Percentiles rank a stretch among this genome's conserved stretches.
Evolutionary conservation across 1,284 basidiomycete genomes (phyloP).

Genomic region (Phellopilus nigrolimitatus): DNA sequence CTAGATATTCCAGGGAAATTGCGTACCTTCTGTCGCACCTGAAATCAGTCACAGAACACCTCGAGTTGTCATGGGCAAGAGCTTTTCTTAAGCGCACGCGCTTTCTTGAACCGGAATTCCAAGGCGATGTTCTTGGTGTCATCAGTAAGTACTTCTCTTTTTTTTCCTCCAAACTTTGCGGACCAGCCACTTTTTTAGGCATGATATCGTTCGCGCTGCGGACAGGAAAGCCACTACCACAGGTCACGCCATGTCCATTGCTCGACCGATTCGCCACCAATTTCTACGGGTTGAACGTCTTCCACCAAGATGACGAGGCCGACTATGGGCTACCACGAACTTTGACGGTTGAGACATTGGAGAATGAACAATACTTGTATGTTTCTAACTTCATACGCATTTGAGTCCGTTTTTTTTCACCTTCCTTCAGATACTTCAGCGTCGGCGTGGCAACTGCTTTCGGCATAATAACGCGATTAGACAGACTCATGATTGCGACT

Average conservation of each 20-base stretch:
- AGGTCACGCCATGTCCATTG: slow-evolving; percentile 82
- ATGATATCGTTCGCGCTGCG: slow-evolving; percentile 69
- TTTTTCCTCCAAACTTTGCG: not conserved
- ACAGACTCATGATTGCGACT: slow-evolving; percentile 68
- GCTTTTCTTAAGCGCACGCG: slow-evolving; percentile 75
- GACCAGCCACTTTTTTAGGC: slow-evolving; percentile 33
- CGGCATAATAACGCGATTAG: slow-evolving; percentile 60
- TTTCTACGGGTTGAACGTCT: slow-evolving; percentile 20
- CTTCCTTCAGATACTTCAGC: slow-evolving; percentile 67
- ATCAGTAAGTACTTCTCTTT: slow-evolving; percentile 48
- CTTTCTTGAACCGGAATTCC: slow-evolving; percentile 75
- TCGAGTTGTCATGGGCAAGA: slow-evolving; percentile 68
- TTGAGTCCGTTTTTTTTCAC: too few relatives aligned
- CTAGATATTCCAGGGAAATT: slow-evolving; percentile 42
- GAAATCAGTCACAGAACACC: slow-evolving; percentile 56
- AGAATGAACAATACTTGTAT: slow-evolving; percentile 26
- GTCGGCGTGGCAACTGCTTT: slow-evolving; percentile 73
- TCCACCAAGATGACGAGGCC: slow-evolving; percentile 16
- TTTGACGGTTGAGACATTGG: slow-evolving; percentile 23
- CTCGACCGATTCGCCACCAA: slow-evolving; percentile 54
- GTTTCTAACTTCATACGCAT: not conserved
- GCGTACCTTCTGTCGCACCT: slow-evolving; percentile 60
- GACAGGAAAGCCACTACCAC: slow-evolving; percentile 75
- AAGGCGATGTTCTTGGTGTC: slow-evolving; percentile 79
- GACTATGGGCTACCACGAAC: slow-evolving; percentile 20